Base-by-base conservation (phyloP, 2,329 filamentous ascomycete genomes). In the Sporothrix sp. region DNA sequence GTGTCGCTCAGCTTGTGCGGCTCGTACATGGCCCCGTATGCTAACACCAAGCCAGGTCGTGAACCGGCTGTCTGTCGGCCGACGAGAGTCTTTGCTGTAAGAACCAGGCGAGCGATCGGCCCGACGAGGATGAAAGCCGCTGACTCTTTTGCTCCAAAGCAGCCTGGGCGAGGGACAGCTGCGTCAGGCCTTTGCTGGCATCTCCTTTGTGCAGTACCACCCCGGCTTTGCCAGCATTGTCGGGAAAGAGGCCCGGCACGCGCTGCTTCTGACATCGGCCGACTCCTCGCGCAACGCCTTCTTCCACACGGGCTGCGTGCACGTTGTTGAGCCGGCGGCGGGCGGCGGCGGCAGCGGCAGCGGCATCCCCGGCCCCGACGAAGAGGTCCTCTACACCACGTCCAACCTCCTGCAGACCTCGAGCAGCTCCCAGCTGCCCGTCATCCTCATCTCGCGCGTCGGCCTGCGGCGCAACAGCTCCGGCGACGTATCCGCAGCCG, bases 221-320 rank as follows among this genome's bases (percentile, higher is more conserved):
- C 45, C 60, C 3, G 57, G 57, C n/a, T 66, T 73, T 48, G 48
- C 37, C n/a, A 50, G 52, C 0, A 48, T 73, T 5, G 58, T 67
- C 33, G 67, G 68, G 8, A 32, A 57, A 4, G 53, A 54, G 3
- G 65, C 66, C 7, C 61, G 54, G 1, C 66, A 67, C 48, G 68
- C 69, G 3, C 65, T 71, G 13, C 61, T 74, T 8, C 63, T 74
- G 23, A 68, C 68, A 5, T 66, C 70, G 0, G 56, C 60, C 4
- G 63, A 66, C 23, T 59, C 63, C 6, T 68, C 68, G 21, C 63
- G 63, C 14, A 72, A 68, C 35, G 67, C 71, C 7, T 70, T 75
- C 58, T 76, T 74, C 56, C 62, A 70, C 57, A 64, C 65, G 43
- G 70, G 67, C 5, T 73, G 71, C 51, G 67, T 70, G 27, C 72